Percentiles rank a stretch among this genome's conserved stretches.
Conservation (phyloP, 2,329 filamentous ascomycete species). For the Alternaria triticimaculans region DNA sequence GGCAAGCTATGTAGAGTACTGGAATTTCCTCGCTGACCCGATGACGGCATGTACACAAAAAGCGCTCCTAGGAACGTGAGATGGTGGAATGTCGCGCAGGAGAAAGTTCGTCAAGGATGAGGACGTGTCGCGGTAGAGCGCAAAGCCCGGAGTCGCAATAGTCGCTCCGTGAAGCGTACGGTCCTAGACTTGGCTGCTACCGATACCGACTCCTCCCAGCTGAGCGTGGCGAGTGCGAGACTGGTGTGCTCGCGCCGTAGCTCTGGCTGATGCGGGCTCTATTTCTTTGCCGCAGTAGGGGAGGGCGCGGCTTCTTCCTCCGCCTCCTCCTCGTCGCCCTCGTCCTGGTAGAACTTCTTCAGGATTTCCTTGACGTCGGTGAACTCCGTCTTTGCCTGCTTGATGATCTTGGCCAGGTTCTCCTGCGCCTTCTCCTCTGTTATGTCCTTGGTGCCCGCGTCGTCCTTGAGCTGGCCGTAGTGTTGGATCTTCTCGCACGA, state of each 20-base stretch:
- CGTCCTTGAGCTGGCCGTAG: slow-evolving; percentile 82
- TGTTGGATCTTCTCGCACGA: slow-evolving; percentile 97
- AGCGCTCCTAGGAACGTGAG: slow-evolving; percentile 2
- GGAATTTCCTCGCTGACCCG: slow-evolving; percentile 4
- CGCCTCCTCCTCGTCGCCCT: slow-evolving; percentile 48
- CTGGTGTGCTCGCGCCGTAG: slow-evolving; percentile 9
- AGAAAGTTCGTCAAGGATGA: slow-evolving; percentile 9
- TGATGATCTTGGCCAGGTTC: slow-evolving; percentile 73
- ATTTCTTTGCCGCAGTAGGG: neutral
- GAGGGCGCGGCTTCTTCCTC: slow-evolving; percentile 23
- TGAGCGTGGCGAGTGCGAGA: slow-evolving; percentile 17
- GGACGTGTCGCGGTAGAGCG: slow-evolving; percentile 2
- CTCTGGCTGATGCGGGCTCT: slow-evolving; percentile 3
- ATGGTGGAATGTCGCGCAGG: slow-evolving; percentile 4
- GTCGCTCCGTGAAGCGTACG: slow-evolving; percentile 3
- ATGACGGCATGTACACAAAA: slow-evolving; percentile 20
- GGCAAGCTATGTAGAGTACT: slow-evolving; percentile 14
- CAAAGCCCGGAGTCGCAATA: slow-evolving; percentile 3
- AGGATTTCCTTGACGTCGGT: slow-evolving; percentile 73
- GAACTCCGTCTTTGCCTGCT: slow-evolving; percentile 78
- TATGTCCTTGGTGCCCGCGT: slow-evolving; percentile 72
- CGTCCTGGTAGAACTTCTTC: slow-evolving; percentile 71
- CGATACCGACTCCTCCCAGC: neutral
- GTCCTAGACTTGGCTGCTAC: neutral
- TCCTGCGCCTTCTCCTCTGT: slow-evolving; percentile 70